Evolutionary conservation across 306 rosid species (phyloP).

Genomic region (Pyrus pyrifolia): DNA sequence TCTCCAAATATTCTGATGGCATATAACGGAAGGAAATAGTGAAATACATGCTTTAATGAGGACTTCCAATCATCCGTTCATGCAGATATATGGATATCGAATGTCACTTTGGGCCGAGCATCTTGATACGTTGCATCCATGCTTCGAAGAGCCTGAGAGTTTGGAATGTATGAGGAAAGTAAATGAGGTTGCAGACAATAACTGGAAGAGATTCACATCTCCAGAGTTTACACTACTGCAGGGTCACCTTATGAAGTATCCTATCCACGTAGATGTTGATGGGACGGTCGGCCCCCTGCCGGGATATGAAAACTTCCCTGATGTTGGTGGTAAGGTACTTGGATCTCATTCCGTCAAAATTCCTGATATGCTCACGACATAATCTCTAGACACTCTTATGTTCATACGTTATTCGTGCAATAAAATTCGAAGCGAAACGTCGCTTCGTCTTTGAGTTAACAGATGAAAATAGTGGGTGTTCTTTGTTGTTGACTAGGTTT

Average conservation of each 20-base stretch:
- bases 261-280: slow-evolving; percentile 44
- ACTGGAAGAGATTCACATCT: slow-evolving; percentile 46
- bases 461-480: background rate
- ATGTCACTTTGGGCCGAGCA: slow-evolving; percentile 92
- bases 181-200: slow-evolving; percentile 52
- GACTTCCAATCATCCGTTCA: background rate
- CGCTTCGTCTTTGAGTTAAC: background rate
- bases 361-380: slow-evolving; percentile 79
- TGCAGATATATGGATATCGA: slow-evolving; percentile 87
- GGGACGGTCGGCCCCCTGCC: slow-evolving; percentile 51
- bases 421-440: background rate
- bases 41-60: background rate
- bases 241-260: slow-evolving; percentile 86
- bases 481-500: background rate
- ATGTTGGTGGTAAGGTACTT: slow-evolving; percentile 69
- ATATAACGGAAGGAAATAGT: background rate
- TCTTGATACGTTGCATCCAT: slow-evolving; percentile 43
- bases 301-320: slow-evolving; percentile 63
- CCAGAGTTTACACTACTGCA: slow-evolving; percentile 40
- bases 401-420: background rate
- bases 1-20: background rate
- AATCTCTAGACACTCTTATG: background rate
- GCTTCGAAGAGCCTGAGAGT: slow-evolving; percentile 58
- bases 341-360: slow-evolving; percentile 45
- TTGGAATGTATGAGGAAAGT: slow-evolving; percentile 65